Evolutionary conservation across 371 early-diverging fungal genomes (phyloP), one percentile per base, ranked within the genome.

Genomic region (Cokeromyces recurvatus): DNA sequence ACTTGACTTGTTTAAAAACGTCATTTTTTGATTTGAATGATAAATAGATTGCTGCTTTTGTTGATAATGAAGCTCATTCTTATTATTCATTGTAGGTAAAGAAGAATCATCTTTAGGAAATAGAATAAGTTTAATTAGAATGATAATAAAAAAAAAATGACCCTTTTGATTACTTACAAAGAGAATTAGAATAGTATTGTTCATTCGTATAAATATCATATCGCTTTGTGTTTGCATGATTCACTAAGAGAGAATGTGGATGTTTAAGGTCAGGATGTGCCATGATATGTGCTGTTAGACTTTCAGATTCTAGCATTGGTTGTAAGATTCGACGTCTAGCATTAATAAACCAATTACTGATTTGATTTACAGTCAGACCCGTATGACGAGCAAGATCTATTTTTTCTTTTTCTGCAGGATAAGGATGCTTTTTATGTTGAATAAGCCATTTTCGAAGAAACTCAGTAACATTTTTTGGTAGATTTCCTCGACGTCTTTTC

Each of bases 311-410:
- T 6, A 71, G 32, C 68, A 75, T 68, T 27, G 71, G 82, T 37
- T 82, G 79, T 36, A 82, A 42, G 36, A 78, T 78, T 42, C 91
- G 78, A 32, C 93, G 69, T 19, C 93, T 61, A 4, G 91, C 91
- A 63, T 93, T 93, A 49, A 93, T 90, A 57, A 93, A 93, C 93
- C 93, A 93, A 57, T 93, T 89, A 39, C 87, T 89, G 50, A 91
- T 85, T 64, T 93, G 93, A 40, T 82, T 84, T 45, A 85, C 65
- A 1, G 77, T 81, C 11, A 93, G 63, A 0, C 82, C 82, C 0
- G 91, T 90, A 8, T 73, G 68, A 24, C 72, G 65, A 8, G 82
- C 77, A 23, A 91, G 63, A 21, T 65, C 64, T 24, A 71, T 64
- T 62, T 93, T 93, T 43, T 90, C 87, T 15, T 82, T 82, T 50